These are phyloP conservation scores for Hanseniaspora uvarum DNA, from an alignment of 1,139 yeast species.

Conservation along the genomic window DNA sequence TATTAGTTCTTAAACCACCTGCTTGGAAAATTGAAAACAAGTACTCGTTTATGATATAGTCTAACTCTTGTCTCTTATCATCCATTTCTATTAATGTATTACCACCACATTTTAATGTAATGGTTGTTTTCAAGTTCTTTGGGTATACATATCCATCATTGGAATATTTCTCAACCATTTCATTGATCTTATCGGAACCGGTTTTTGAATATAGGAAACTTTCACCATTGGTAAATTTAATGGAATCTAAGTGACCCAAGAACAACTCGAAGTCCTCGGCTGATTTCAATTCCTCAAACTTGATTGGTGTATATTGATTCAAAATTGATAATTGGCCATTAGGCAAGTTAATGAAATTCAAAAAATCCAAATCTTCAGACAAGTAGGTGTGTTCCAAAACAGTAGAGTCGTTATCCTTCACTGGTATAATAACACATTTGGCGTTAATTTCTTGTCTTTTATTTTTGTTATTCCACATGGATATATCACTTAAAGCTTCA, in stretches of 20 bases:
- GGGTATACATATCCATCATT: constrained; percentile 11
- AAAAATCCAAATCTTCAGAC: constrained; percentile 24
- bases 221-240: constrained; percentile 30
- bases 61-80: constrained; percentile 25
- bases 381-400: constrained; percentile 21
- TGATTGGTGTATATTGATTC: constrained; percentile 25
- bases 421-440: constrained; percentile 24
- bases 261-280: constrained; percentile 24
- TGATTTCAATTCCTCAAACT: constrained; percentile 19
- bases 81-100: constrained; percentile 27
- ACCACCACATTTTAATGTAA: constrained; percentile 29
- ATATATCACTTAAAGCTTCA: constrained; percentile 28
- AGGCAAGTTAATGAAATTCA: constrained; percentile 27
- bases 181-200: constrained; percentile 18
- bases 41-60: constrained; percentile 25
- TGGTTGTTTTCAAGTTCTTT: constrained; percentile 23
- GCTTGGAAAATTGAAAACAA: constrained; percentile 18
- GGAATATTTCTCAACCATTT: constrained; percentile 9
- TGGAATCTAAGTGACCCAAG: constrained; percentile 27
- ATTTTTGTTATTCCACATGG: constrained; percentile 29
- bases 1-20: constrained; percentile 11
- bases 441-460: constrained; percentile 23
- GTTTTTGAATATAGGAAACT: constrained; percentile 27
- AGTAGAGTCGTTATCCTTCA: constrained; percentile 22
- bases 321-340: constrained; percentile 25